Base-by-base conservation (phyloP, 352 stramenopile genomes). In the Pythium vanterpoolii region DNA sequence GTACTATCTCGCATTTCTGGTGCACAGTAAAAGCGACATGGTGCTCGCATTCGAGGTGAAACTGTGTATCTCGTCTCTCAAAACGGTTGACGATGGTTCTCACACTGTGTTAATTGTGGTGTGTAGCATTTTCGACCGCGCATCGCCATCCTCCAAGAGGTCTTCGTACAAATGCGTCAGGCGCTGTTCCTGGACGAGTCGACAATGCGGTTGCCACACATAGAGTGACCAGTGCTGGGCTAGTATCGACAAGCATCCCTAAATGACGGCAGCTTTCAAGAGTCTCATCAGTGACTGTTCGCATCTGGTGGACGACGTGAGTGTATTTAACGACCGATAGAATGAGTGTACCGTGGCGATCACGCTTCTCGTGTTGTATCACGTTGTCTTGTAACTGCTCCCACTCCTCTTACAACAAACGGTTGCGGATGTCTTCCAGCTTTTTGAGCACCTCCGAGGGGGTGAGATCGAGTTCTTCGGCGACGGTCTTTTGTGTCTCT, bases 381-480 rank as follows among this genome's bases (percentile, higher is more conserved):
- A n/a, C 16, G 30, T 56, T 28, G 39, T 6, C 51, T 31, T 28
- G 26, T 14, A 9, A 56, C 23, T 48, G 14, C 5, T 33, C 6
- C 2, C 4, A 24, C 10, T 16, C 16, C 33, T 33, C 46, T 71
- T 98, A 99, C 33, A 99, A 67, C 23, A 99, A 71, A 42, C 92
- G 80, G 74, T 99, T 98, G 66, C 94, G 86, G 66, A 98, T 98
- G 65, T 99, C 96, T 73, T 99, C 97, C 19, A 99, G 84, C 74
- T 99, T 99, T 69, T 99, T 99, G 43, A 98, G 85, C 54, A 99
- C 92, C 64, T 99, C 96, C 3, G 87, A 85, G 5, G 97, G 92
- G n/a, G 92, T 98, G 52, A 96, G 83, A 59, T 99, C 96, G 24
- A 99, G 83, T 53, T 96, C 83, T 66, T 97, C 90, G 28, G 96